phyloP scores from a whole-genome alignment of 257 asterid species.

The Ehretia macrophylla region DNA sequence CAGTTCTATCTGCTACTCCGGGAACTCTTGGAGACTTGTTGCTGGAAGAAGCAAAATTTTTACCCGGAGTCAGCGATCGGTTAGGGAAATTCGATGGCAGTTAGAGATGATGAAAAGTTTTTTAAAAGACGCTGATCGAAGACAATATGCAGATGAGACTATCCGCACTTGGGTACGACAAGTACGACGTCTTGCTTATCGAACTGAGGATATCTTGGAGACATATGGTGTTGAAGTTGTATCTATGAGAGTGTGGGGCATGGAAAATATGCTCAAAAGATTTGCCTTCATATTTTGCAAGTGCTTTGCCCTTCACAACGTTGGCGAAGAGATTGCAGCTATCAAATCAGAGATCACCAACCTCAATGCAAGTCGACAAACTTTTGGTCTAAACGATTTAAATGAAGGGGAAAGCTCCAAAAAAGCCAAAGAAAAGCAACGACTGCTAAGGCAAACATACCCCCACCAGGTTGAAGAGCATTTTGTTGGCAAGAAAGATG shows the following conservation, averaged over 20 bases:
- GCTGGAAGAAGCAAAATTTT: slow-evolving; percentile 10
- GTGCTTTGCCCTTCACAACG: background rate
- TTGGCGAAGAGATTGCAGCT: background rate
- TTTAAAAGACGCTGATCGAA: slow-evolving; percentile 5
- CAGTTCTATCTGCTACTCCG: background rate
- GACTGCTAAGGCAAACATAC: slow-evolving; percentile 3
- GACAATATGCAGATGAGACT: background rate
- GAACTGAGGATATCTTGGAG: background rate
- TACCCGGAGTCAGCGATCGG: background rate
- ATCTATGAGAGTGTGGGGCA: background rate
- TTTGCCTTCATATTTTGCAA: background rate
- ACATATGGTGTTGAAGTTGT: slow-evolving; percentile 4
- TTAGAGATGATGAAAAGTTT: slow-evolving; percentile 5
- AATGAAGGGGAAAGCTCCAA: background rate
- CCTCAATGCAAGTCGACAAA: background rate
- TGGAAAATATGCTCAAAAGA: background rate
- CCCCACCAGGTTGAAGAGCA: slow-evolving; percentile 4
- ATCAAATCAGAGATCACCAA: background rate
- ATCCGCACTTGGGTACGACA: slow-evolving; percentile 1
- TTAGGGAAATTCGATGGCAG: background rate
- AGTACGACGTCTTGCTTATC: background rate
- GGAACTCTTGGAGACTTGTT: slow-evolving; percentile 5
- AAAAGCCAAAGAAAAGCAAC: background rate
- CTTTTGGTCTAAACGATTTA: background rate
- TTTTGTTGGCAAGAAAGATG: slow-evolving; percentile 15